Base-by-base conservation (phyloP, 768 basidiomycete genomes). In the Mycena epipterygia region DNA sequence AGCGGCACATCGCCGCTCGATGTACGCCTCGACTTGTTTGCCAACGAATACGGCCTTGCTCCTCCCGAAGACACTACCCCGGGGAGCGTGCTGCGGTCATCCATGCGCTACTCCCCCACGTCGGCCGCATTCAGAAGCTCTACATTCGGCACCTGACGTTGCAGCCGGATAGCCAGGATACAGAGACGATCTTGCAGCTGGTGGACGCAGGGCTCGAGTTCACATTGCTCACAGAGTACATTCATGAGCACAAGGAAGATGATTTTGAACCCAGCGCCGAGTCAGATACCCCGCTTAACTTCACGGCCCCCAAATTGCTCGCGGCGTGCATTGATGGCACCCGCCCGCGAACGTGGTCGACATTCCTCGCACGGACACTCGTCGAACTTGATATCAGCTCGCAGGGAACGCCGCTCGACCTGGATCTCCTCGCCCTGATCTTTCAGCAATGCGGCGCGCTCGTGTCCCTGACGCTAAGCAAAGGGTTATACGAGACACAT, bases 91-190 rank as follows among this genome's bases (percentile, higher is more conserved):
- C 62, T 30, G 62, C 30, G 62, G 52, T 64, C 41, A 51, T 64
- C 14, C 49, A 64, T 51, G 52, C 52, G 16, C n/a, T 64, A 39
- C 49, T 64, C 55, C 51, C 62, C 29, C 51, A 64, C 14, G 52
- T 53, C 2, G 29, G 29, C 51, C 62, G 62, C 51, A 64, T 64
- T 51, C 51, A 53, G 51, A 64, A 64, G 62, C 62, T 64, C 39
- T 64, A 33, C 39, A 64, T 64, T 41, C 62, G 62, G 51, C 52
- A 64, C 51, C 62, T 32, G 62, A 53, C 25, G 37, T 51, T 64
- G 49, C 51, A 64, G 33, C 48, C 61, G 17, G 37, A n/a, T 37
- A 52, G 37, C 61, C 39, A 64, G n/a, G 62, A 64, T 44, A 23
- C 23, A 51, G 39, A 21, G 62, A 23, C 62, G 21, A 42, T 64